Evolutionary conservation across 495 filamentous ascomycete genomes (phyloP), one percentile per base, ranked within the genome.

Genomic region (Mycothermus thermophilus): DNA sequence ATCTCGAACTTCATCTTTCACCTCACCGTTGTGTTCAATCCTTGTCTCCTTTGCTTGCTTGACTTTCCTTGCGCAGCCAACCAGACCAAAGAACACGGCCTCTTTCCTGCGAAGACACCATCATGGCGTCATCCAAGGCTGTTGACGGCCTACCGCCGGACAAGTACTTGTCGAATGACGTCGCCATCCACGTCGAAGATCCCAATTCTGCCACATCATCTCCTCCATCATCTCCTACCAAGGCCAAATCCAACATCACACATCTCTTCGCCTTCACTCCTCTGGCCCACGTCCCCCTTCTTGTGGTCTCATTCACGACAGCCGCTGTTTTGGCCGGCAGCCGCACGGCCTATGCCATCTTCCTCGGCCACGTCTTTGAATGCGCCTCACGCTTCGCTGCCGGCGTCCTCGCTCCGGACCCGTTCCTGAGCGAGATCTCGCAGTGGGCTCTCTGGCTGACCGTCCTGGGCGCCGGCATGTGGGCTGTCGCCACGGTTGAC

Each of bases 311-410:
- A 8, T 30, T 78, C 20, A 6, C 69, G 12, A 57, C 74, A 24
- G 69, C 83, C 1, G 30, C 80, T 4, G 37, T 75, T 14, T 68
- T 79, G 8, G 80, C 80, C 4, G 57, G 75, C 13, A 52, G 74
- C 15, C 66, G 71, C 24, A 77, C 86, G 2, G 60, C 62, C 1
- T 64, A 80, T 27, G 74, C 87, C 3, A 60, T 87, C 4, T 51
- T 93, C 2, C 64, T 87, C 8, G 88, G 90, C 11, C 63, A 69
- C 27, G 64, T 88, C 26, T 94, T 97, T 43, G 67, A 80, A 11
- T 55, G 66, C 4, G 78, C 92, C 33, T 66, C 79, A 2, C 51
- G 61, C 2, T 90, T 72, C 43, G 83, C 79, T 1, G 62, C 64
- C 12, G 73, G 71, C 5, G 41, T 57, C 3, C 59, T 79, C 15